These are phyloP conservation scores for Pisolithus orientalis DNA, from an alignment of 768 basidiomycete species.

Conservation along the genomic window DNA sequence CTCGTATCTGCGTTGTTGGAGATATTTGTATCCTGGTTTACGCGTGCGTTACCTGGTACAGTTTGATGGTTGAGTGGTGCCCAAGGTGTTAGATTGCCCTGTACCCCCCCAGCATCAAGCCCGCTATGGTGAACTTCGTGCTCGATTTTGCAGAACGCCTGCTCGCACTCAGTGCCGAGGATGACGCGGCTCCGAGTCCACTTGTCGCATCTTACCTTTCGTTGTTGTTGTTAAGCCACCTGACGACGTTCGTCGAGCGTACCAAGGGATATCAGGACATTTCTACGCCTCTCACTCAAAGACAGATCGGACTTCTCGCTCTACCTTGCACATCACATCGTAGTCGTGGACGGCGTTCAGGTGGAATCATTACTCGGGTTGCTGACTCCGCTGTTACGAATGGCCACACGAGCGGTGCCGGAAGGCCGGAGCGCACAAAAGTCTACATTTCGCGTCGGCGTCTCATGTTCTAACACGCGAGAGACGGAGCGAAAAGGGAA, in stretches of 20 bases:
- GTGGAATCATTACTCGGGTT: slow-evolving; percentile 67
- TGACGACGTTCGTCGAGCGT: slow-evolving; percentile 62
- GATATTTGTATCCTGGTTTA: slow-evolving; percentile 74
- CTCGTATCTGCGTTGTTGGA: slow-evolving; percentile 86
- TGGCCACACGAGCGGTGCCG: slow-evolving; percentile 65
- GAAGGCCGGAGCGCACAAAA: slow-evolving; percentile 67
- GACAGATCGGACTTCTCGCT: slow-evolving; percentile 79
- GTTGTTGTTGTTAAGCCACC: slow-evolving; percentile 54
- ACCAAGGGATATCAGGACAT: slow-evolving; percentile 45
- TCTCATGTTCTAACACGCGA: too few species aligned
- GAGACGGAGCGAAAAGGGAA: slow-evolving; percentile 46
- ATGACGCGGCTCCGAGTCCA: slow-evolving; percentile 40
- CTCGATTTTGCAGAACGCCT: slow-evolving; percentile 83
- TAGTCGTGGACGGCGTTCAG: slow-evolving; percentile 58
- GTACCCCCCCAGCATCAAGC: slow-evolving; percentile 78
- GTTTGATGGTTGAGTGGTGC: slow-evolving; percentile 62
- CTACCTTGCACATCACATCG: too few species aligned
- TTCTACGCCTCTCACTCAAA: slow-evolving; percentile 63
- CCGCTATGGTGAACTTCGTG: slow-evolving; percentile 69
- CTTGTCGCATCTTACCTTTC: slow-evolving; percentile 69
- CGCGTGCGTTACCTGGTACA: slow-evolving; percentile 57
- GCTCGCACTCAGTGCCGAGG: slow-evolving; percentile 46
- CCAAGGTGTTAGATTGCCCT: slow-evolving; percentile 78
- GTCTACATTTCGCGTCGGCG: slow-evolving; percentile 18
- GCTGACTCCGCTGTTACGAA: slow-evolving; percentile 75